These are phyloP conservation scores for Epichloe brachyelytri DNA, from an alignment of 2,329 filamentous ascomycete genomes.

Conservation along the genomic window DNA sequence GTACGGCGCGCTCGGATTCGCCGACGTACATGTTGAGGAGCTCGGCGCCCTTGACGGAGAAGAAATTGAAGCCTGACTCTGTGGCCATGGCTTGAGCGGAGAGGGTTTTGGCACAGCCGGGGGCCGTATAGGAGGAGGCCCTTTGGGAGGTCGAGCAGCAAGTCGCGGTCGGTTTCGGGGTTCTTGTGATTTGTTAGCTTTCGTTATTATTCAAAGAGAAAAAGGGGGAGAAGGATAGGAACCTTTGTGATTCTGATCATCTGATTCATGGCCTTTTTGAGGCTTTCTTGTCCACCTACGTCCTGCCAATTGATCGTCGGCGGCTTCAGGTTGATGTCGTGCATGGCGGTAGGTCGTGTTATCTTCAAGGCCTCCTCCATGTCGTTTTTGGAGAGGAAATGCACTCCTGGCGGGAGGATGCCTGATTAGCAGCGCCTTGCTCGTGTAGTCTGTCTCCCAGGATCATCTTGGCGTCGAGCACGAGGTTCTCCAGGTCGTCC, in stretches of 20 bases:
- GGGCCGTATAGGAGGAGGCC: constrained; percentile 84
- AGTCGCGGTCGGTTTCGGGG: constrained; percentile 21
- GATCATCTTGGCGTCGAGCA: constrained; percentile 23
- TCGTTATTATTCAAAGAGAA: not conserved
- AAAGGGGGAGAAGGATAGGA: not conserved
- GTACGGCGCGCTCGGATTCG: constrained; percentile 76
- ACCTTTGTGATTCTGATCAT: constrained; percentile 32
- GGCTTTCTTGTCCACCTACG: constrained; percentile 69
- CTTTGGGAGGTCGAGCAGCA: constrained; percentile 50
- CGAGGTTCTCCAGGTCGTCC: constrained; percentile 57
- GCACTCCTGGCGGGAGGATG: constrained; percentile 7
- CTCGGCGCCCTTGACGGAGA: constrained; percentile 87
- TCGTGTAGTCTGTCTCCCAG: constrained; percentile 14
- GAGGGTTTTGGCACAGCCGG: constrained; percentile 89
- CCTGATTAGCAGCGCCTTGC: constrained; percentile 7
- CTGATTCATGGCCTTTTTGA: constrained; percentile 49
- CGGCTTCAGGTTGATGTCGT: constrained; percentile 78
- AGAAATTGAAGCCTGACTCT: constrained; percentile 83
- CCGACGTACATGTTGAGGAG: constrained; percentile 95
- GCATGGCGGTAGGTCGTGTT: constrained; percentile 74
- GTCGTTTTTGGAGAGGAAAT: constrained; percentile 32
- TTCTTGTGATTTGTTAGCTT: constrained; percentile 3
- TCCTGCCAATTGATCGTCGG: constrained; percentile 78
- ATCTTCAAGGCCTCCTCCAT: constrained; percentile 52
- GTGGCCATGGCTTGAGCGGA: constrained; percentile 84